Base-by-base conservation (phyloP, 805 yeast species). In the Candida multigemmis region DNA sequence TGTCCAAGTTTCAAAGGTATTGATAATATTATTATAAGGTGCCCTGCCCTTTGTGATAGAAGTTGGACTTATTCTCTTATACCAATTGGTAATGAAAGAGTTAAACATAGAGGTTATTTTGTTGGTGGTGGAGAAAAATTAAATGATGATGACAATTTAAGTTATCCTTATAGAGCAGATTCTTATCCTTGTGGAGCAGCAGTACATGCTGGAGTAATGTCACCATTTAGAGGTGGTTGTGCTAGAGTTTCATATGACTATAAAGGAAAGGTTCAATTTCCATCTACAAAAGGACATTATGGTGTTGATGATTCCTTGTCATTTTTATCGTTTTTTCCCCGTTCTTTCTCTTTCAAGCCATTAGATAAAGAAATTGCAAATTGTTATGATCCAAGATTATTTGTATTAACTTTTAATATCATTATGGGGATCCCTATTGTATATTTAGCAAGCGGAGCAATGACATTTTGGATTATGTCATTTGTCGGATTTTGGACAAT, bases 131-230 rank as follows among this genome's bases (percentile, higher is more conserved):
- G 87, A 2, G 44, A 42, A 12, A 21, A 34, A 6, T 31, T 28
- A 3, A n/a, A 28, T 6, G 32, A 28, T 2, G 41, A 28, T 8
- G 32, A 33, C 13, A 27, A 31, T 4, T 33, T 76, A 6, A 57
- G 83, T 0, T 40, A 54, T 14, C 86, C 87, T 1, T 87, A 85
- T 45, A 62, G 97, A 36, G 87, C 84, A 0, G 97, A 87, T 53
- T 83, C 95, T 1, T 86, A 64, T 41, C 77, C 89, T 0, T 87
- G 97, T 48, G 89, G 86, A 0, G 80, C 96, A 3, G 96, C 91
- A 0, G 71, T 82, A 4, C 96, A 87, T 50, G 75, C 87, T 2
- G 96, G 96, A 2, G 50, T 77, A 0, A 56, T 86, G 1, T 77
- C 91, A 0, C 77, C 89, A 9, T 43, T 64, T 15, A 58, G 56